phyloP scores from a whole-genome alignment of 768 basidiomycete genomes.

The Russula dissimulans region DNA sequence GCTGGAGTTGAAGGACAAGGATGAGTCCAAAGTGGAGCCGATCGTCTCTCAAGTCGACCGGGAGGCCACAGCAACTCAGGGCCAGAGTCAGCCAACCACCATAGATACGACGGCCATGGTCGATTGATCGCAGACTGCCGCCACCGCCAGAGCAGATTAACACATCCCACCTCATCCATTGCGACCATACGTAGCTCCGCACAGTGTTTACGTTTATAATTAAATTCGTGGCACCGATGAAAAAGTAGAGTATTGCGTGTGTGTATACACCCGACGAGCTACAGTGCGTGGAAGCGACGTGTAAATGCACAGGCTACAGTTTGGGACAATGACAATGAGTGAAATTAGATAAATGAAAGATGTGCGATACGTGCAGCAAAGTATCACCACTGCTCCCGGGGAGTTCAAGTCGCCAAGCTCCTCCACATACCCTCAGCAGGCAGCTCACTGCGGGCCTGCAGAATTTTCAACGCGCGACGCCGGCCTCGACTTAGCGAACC shows the following conservation, averaged over 20 bases:
- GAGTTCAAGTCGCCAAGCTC: conserved; percentile 44
- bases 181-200: conserved; percentile 10
- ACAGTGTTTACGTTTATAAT: neutral
- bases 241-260: conserved; percentile 8
- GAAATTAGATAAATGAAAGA: conserved; percentile 27
- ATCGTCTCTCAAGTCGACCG: conserved; percentile 22
- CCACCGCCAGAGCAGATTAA: neutral
- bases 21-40: conserved; percentile 42
- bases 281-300: neutral
- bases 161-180: neutral
- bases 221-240: conserved; percentile 2
- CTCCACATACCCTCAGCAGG: conserved; percentile 76
- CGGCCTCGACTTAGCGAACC: conserved; percentile 39
- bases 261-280: conserved; percentile 7
- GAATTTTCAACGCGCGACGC: conserved; percentile 54
- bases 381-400: neutral
- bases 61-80: neutral
- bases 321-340: conserved; percentile 20
- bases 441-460: conserved; percentile 58
- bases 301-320: conserved; percentile 4
- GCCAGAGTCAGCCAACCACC: conserved; percentile 10
- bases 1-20: conserved; percentile 23
- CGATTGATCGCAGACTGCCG: neutral
- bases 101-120: conserved; percentile 9
- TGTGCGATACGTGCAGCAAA: neutral